phyloP scores from a whole-genome alignment of 345 rosid species.

The Hibiscus mutabilis region DNA sequence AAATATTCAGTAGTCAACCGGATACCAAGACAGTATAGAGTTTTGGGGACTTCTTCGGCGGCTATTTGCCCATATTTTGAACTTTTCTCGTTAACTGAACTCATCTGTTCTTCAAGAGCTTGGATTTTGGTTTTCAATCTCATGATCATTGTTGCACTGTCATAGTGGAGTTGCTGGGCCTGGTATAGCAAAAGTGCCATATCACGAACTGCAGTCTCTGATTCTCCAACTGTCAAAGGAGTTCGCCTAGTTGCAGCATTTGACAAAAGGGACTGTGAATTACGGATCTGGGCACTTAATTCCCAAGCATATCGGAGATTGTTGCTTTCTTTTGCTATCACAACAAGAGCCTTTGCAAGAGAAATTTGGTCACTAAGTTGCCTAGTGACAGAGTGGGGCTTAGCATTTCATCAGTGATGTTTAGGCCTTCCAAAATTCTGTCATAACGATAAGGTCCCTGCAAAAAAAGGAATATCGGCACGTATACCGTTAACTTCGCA shows the following conservation, averaged over 20 bases:
- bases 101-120: constrained; percentile 71
- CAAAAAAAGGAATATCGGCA: constrained; percentile 1
- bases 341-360: constrained; percentile 84
- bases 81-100: constrained; percentile 64
- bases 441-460: constrained; percentile 50
- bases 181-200: constrained; percentile 84
- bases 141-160: constrained; percentile 95
- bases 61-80: constrained; percentile 91
- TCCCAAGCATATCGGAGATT: constrained; percentile 96
- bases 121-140: constrained; percentile 78
- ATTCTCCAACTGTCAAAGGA: constrained; percentile 59
- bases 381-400: constrained; percentile 69
- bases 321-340: constrained; percentile 88
- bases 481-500: no score
- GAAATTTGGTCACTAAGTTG: constrained; percentile 84
- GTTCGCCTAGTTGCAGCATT: constrained; percentile 63
- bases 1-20: constrained; percentile 75
- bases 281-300: constrained; percentile 86
- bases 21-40: constrained; percentile 84
- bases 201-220: constrained; percentile 70
- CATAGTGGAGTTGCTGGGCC: constrained; percentile 83
- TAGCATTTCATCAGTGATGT: constrained; percentile 80
- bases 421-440: constrained; percentile 54
- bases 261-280: constrained; percentile 67
- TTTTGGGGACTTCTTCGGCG: constrained; percentile 93